Base-by-base conservation (phyloP, 2,329 filamentous ascomycete genomes). In the Trichoderma gracile region DNA sequence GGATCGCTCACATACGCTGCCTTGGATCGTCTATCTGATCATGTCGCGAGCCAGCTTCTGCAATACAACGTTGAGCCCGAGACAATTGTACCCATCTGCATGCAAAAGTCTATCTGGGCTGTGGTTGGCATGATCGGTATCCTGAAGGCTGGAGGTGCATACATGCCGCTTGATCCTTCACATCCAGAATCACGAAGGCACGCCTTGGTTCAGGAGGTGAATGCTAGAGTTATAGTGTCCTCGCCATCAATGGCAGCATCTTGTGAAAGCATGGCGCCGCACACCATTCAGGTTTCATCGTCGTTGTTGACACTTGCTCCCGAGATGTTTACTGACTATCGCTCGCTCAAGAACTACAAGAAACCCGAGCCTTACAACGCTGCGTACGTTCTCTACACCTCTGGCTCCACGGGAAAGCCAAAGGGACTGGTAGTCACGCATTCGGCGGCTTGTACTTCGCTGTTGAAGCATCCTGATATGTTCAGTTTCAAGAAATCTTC, bases 391-490 rank as follows among this genome's bases (percentile, higher is more conserved):
- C 30, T 70, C 8, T 70, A 69, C 25, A 70, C 68, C 1, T 69
- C 68, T 7, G 69, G 68, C 1, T 66, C 63, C 27, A 69, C 68
- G 2, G 69, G 68, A n/a, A 66, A 65, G n/a, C 67, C 69, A 6
- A 70, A 70, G 30, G 69, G 68, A 17, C 43, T 69, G 3, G 27
- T 67, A 8, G 54, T 68, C 21, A 4, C 43, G 1, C 63, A 64
- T 25, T 14, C 8, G 1, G 55, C 55, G 14, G 9, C 19, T n/a
- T 64, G 54, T 5, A 53, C 63, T 15, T 30, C 40, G 3, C 12
- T 50, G 10, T 15, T 46, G 9, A 17, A 38, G 3, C 43, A 49
- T 10, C 25, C 25, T 42, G 33, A 38, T n/a, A n/a, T 21, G 5
- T 40, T 61, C 2, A 19, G 21, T 10, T 23, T 60, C 1, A 30